Conservation (phyloP, 345 rosid species). For the Salix purpurea region DNA sequence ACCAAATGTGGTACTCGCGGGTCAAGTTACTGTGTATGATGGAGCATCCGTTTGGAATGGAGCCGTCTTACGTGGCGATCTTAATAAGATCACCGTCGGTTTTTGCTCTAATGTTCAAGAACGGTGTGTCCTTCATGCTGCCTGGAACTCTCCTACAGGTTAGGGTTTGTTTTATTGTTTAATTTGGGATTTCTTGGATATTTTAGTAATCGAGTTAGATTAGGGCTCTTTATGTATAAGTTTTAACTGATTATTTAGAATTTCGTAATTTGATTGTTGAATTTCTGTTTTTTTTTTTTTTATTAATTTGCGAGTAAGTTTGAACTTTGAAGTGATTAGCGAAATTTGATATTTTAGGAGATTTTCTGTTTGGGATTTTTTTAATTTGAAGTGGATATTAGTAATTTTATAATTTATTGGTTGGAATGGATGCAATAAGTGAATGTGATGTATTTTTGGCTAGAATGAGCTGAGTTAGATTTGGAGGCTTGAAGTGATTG, state of each 20-base stretch:
- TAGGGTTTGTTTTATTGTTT: background rate
- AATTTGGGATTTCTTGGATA: background rate
- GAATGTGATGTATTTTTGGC: background rate
- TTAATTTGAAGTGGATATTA: background rate
- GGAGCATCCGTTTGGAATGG: conserved; percentile 96
- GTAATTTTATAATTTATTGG: background rate
- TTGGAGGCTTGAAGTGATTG: background rate
- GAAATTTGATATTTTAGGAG: background rate
- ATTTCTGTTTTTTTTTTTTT: background rate
- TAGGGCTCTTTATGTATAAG: background rate
- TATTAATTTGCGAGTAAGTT: background rate
- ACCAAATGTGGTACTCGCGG: conserved; percentile 84
- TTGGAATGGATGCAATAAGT: background rate
- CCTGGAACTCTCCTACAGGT: conserved; percentile 98
- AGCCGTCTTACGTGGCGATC: conserved; percentile 92
- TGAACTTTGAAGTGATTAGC: background rate
- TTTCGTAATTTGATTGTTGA: background rate
- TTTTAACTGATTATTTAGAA: background rate
- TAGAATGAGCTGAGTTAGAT: background rate
- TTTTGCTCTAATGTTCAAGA: conserved; percentile 94
- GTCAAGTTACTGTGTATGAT: conserved; percentile 78
- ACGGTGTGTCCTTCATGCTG: conserved; percentile 89
- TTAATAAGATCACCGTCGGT: conserved; percentile 85
- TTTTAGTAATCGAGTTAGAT: background rate
- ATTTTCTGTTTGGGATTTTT: background rate